Percentiles rank a stretch among this genome's conserved stretches.
phyloP scores from a whole-genome alignment of 305 asterid species.

The Lippia alba region DNA sequence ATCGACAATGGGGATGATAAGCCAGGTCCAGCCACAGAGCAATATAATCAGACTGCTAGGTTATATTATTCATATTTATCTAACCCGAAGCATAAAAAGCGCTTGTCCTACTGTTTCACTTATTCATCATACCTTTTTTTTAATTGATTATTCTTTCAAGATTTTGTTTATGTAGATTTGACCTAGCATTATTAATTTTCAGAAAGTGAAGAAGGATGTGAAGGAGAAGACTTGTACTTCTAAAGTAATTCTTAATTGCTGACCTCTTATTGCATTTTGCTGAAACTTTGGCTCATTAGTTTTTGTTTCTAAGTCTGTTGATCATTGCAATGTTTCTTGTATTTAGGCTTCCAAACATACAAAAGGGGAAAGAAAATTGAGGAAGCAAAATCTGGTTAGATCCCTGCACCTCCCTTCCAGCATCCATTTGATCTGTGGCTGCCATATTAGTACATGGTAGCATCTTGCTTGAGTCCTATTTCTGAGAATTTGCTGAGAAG shows the following conservation, averaged over 20 bases:
- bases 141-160: slow-evolving; percentile 4
- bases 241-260: slow-evolving; percentile 34
- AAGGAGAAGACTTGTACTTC: slow-evolving; percentile 39
- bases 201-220: slow-evolving; percentile 45
- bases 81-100: background rate
- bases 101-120: slow-evolving; percentile 23
- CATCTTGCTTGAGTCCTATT: slow-evolving; percentile 11
- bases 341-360: slow-evolving; percentile 42
- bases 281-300: slow-evolving; percentile 13
- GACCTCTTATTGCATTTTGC: slow-evolving; percentile 23
- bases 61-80: slow-evolving; percentile 15
- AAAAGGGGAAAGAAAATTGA: slow-evolving; percentile 39
- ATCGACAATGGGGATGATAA: slow-evolving; percentile 44
- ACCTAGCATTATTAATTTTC: slow-evolving; percentile 37
- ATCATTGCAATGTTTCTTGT: slow-evolving; percentile 26
- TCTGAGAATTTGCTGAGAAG: slow-evolving; percentile 1
- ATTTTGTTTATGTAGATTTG: slow-evolving; percentile 24
- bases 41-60: slow-evolving; percentile 40
- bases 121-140: slow-evolving; percentile 25
- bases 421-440: slow-evolving; percentile 4
- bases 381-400: slow-evolving; percentile 45
- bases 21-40: slow-evolving; percentile 45
- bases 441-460: slow-evolving; percentile 17
- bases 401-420: background rate
- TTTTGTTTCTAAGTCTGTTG: slow-evolving; percentile 1